These are phyloP conservation scores for Catunica adiposa DNA, from an alignment of 2,329 filamentous ascomycete species.

Conservation along the genomic window DNA sequence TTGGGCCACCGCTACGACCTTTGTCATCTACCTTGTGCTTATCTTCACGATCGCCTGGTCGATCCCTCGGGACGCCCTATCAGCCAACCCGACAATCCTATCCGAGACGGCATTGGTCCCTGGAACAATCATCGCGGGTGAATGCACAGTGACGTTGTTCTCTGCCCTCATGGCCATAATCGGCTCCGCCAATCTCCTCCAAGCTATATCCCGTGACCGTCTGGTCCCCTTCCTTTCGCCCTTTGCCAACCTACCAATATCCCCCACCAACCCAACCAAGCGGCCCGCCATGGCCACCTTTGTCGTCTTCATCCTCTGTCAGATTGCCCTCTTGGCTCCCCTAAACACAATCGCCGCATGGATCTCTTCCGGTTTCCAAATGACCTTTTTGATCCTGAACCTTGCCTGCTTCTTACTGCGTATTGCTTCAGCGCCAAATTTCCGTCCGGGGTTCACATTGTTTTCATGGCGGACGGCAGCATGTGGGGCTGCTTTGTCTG, in stretches of 20 bases:
- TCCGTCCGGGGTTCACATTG: slow-evolving; percentile 73
- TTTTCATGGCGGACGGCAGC: slow-evolving; percentile 77
- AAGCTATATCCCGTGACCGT: slow-evolving; percentile 65
- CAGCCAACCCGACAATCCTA: slow-evolving; percentile 62
- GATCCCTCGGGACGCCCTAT: slow-evolving; percentile 59
- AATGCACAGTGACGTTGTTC: slow-evolving; percentile 70
- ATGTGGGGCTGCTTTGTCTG: slow-evolving; percentile 57
- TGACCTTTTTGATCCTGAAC: slow-evolving; percentile 84
- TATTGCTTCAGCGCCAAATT: slow-evolving; percentile 76
- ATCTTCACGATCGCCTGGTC: slow-evolving; percentile 42
- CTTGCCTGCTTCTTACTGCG: slow-evolving; percentile 75
- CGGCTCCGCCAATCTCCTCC: slow-evolving; percentile 67
- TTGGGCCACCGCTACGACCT: slow-evolving; percentile 59
- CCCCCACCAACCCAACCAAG: not conserved
- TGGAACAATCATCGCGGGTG: slow-evolving; percentile 58
- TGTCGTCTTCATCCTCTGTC: slow-evolving; percentile 57
- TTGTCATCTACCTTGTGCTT: slow-evolving; percentile 58
- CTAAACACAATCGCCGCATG: slow-evolving; percentile 80
- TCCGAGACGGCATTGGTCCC: slow-evolving; percentile 66
- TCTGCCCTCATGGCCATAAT: slow-evolving; percentile 78
- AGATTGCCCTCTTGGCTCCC: slow-evolving; percentile 65
- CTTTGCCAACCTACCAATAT: slow-evolving; percentile 39
- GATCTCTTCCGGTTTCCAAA: slow-evolving; percentile 82
- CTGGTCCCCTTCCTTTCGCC: slow-evolving; percentile 58
- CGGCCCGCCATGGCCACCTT: slow-evolving; percentile 40